These are phyloP conservation scores for Raphanus hybrid DNA, from an alignment of 441 rosid species.

Conservation along the genomic window DNA sequence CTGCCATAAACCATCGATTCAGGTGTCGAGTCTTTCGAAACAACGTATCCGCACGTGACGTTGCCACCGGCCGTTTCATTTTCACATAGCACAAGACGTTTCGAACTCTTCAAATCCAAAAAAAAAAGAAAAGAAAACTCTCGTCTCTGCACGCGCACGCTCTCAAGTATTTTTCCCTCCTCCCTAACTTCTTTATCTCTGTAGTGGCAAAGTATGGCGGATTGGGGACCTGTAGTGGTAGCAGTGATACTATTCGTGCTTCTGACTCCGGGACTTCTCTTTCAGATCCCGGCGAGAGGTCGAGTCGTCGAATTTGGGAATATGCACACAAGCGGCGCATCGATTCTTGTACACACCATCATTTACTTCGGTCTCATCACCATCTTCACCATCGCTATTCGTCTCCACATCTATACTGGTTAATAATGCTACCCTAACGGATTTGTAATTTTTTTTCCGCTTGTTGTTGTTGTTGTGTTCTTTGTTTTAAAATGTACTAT, in stretches of 20 bases:
- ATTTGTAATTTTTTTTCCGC: background rate
- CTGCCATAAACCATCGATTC: slow-evolving; percentile 1
- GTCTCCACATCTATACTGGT: slow-evolving; percentile 54
- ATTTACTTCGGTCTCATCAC: slow-evolving; percentile 56
- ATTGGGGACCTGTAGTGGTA: slow-evolving; percentile 64
- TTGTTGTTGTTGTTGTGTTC: no score
- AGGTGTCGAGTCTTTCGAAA: slow-evolving; percentile 40
- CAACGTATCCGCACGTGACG: slow-evolving; percentile 41
- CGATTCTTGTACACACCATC: slow-evolving; percentile 56
- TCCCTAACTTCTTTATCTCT: slow-evolving; percentile 7
- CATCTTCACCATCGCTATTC: slow-evolving; percentile 52
- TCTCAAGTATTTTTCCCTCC: background rate
- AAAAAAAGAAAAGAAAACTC: background rate
- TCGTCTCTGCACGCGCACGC: background rate
- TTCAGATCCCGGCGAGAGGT: slow-evolving; percentile 55
- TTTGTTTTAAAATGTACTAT: background rate
- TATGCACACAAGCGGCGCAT: slow-evolving; percentile 54
- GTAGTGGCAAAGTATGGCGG: slow-evolving; percentile 44
- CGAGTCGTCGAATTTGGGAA: slow-evolving; percentile 48
- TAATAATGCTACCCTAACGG: slow-evolving; percentile 22
- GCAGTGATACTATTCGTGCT: slow-evolving; percentile 64
- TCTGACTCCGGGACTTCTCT: slow-evolving; percentile 56
- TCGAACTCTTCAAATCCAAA: slow-evolving; percentile 11
- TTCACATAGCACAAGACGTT: slow-evolving; percentile 37
- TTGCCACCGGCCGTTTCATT: slow-evolving; percentile 30